Base-by-base conservation (phyloP, 345 rosid species). In the Pelargonium nanum region DNA sequence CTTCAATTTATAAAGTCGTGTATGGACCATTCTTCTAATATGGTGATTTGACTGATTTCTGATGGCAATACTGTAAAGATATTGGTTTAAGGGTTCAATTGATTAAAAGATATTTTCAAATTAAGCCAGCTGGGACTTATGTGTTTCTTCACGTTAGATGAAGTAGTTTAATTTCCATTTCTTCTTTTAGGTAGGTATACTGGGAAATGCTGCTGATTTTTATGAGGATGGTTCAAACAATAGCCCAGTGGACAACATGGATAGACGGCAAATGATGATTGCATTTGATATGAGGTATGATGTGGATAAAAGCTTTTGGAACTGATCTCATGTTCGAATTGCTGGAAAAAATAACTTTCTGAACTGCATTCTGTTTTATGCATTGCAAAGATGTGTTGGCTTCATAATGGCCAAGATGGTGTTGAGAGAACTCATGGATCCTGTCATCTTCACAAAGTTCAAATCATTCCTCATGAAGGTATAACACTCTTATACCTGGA, bases 371-470 rank as follows among this genome's bases (percentile, higher is more conserved):
- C 22, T 68, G 16, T 75, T 67, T 69, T 26, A 19, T 59, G 57
- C 55, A 53, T 51, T 68, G 56, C 65, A 60, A 64, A 92, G 96
- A 72, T 89, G 96, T 64, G 86, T 92, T 64, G 98, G 98, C 48
- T 89, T 85, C 80, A 92, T 89, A 84, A 87, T 92, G 94, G 98
- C 88, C n/a, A 89, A 92, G 80, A 92, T 92, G 98, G 91, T 89
- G 74, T 64, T 87, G 77, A 79, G 77, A 72, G 98, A 92, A 65
- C 89, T 89, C 60, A 87, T 89, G 94, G 89, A 89, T 79, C 94
- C 98, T 25, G 53, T 71, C 65, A 77, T 80, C 70, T 87, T 92
- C 74, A 62, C 86, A 21, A 85, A 78, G 81, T 73, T 92, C 68
- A 89, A 89, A 77, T 72, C 85, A 21, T 89, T 92, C 72, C 82